Conservation (phyloP, 768 basidiomycete species). For the Agrocybe chaxingu region DNA sequence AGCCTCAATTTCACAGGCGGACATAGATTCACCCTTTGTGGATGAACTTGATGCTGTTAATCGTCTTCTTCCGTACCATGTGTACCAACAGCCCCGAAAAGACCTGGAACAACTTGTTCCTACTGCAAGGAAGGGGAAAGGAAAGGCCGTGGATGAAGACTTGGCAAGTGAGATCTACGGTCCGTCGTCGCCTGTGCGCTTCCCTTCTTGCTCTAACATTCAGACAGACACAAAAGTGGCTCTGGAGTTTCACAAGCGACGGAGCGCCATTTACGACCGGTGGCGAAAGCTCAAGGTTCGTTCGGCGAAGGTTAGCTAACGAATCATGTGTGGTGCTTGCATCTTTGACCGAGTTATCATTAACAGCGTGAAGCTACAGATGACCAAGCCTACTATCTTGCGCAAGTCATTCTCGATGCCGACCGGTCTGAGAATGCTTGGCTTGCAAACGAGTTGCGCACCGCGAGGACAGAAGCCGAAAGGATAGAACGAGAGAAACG, state of each 20-base stretch:
- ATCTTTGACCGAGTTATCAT: not conserved
- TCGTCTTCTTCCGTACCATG: slow-evolving; percentile 77
- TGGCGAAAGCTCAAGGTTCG: slow-evolving; percentile 53
- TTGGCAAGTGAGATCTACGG: slow-evolving; percentile 53
- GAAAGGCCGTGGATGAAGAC: slow-evolving; percentile 46
- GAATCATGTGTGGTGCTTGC: not conserved
- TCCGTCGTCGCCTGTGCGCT: slow-evolving; percentile 11
- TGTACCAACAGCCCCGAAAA: slow-evolving; percentile 72
- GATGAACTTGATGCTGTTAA: slow-evolving; percentile 61
- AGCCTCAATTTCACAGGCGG: slow-evolving; percentile 53
- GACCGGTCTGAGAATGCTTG: slow-evolving; percentile 62
- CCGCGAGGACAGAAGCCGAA: slow-evolving; percentile 63
- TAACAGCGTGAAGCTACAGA: slow-evolving; percentile 57
- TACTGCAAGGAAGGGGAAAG: slow-evolving; percentile 54
- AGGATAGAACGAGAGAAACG: slow-evolving; percentile 70
- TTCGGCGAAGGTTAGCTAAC: slow-evolving; percentile 50
- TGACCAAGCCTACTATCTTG: slow-evolving; percentile 61
- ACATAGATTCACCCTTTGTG: slow-evolving; percentile 66
- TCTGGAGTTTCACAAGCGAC: slow-evolving; percentile 60
- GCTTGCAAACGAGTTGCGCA: slow-evolving; percentile 58
- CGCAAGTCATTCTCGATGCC: slow-evolving; percentile 60
- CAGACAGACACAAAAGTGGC: slow-evolving; percentile 67
- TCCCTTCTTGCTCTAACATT: slow-evolving; percentile 1
- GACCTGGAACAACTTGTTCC: slow-evolving; percentile 41
- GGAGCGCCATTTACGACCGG: slow-evolving; percentile 51